Percentiles rank a stretch among this genome's conserved stretches.
These are phyloP conservation scores for Aureobasidium sp. DNA, from an alignment of 2,329 filamentous ascomycete species.

Conservation along the genomic window DNA sequence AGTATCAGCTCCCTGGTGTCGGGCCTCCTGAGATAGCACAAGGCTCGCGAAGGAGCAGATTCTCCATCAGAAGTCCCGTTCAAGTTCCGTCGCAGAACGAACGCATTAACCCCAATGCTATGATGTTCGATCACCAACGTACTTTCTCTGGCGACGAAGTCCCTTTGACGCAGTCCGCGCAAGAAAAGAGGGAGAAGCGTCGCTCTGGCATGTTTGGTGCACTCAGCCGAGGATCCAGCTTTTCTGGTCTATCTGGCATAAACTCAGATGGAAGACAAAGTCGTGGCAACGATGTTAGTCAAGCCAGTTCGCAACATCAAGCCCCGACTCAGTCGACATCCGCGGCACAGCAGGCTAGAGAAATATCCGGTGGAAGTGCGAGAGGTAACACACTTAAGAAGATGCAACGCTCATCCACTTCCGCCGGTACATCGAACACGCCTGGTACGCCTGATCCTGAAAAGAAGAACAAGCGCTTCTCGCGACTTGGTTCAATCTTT, in stretches of 20 bases:
- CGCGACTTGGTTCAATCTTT: conserved; percentile 35
- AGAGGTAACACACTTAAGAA: conserved; percentile 22
- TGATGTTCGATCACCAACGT: background rate
- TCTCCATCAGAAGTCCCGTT: background rate
- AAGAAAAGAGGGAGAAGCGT: conserved; percentile 14
- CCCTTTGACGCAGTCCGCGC: background rate
- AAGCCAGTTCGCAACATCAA: background rate
- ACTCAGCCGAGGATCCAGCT: conserved; percentile 14
- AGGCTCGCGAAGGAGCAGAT: background rate
- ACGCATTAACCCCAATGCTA: conserved; percentile 11
- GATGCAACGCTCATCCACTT: conserved; percentile 19
- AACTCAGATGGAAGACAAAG: background rate
- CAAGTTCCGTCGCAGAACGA: background rate
- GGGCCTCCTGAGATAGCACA: conserved; percentile 24
- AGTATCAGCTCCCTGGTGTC: conserved; percentile 30
- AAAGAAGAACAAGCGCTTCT: conserved; percentile 37
- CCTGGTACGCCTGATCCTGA: conserved; percentile 17
- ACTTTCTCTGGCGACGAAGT: conserved; percentile 10
- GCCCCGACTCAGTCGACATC: background rate
- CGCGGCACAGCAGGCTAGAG: background rate
- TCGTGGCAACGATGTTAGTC: background rate
- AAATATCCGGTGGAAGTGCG: background rate
- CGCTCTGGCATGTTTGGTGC: conserved; percentile 19
- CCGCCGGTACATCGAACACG: conserved; percentile 12
- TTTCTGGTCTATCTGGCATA: conserved; percentile 10